Conservation (phyloP, 768 basidiomycete genomes). For the Boletus eberwhitei region DNA sequence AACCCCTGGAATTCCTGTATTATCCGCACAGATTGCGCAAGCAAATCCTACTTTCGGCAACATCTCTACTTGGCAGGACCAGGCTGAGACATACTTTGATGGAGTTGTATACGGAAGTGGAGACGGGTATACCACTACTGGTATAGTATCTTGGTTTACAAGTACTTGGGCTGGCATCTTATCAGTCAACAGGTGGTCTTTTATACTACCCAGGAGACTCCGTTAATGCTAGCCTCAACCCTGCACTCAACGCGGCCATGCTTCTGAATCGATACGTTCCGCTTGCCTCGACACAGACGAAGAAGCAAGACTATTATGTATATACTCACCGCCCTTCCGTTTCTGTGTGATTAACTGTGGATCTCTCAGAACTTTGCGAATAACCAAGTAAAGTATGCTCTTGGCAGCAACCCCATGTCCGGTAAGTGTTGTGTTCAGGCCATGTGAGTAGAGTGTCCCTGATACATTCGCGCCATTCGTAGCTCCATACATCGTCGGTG, state of each 20-base stretch:
- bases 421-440: constrained; percentile 39
- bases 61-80: constrained; percentile 59
- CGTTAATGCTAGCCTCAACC: constrained; percentile 74
- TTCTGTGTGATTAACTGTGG: constrained; percentile 5
- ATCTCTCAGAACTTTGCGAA: constrained; percentile 62
- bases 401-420: constrained; percentile 90
- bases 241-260: constrained; percentile 86
- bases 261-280: constrained; percentile 73
- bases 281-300: constrained; percentile 59
- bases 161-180: background rate
- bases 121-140: constrained; percentile 55
- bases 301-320: constrained; percentile 60
- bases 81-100: constrained; percentile 78
- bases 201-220: constrained; percentile 84
- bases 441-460: background rate
- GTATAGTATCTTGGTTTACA: constrained; percentile 36
- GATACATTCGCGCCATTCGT: background rate
- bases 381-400: constrained; percentile 72
- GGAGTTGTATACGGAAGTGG: constrained; percentile 56
- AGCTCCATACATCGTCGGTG: constrained; percentile 71
- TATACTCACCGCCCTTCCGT: constrained; percentile 9
- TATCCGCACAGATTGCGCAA: constrained; percentile 72
- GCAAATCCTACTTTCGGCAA: constrained; percentile 56
- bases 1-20: constrained; percentile 67
- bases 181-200: constrained; percentile 57